Evolutionary conservation across 192 early-diverging fungal genomes (phyloP), one percentile per base, ranked within the genome.

Genomic region (Backusella mclennaniae): DNA sequence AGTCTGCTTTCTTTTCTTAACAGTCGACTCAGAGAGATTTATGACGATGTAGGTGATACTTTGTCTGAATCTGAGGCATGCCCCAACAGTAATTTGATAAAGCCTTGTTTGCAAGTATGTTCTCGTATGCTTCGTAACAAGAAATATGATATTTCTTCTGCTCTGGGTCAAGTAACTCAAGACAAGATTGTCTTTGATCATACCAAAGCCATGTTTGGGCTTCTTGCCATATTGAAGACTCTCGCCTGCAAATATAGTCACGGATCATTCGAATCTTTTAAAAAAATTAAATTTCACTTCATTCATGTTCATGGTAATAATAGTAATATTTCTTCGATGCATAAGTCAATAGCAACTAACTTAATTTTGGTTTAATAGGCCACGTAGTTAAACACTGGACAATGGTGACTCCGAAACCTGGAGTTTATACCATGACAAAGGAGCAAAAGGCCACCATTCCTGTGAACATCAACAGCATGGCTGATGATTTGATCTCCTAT

Each of bases 31-130:
- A 35, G 35, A 69, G 67, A 69, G 35, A 69, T 69, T 41, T 36
- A 69, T 69, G 67, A 41, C 35, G 38, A 69, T 69, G 67, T 69
- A 41, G 67, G 38, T 69, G 67, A 36, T 23, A 69, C 35, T 41
- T 69, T 69, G 42, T 69, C 67, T 39, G 67, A 69, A 69, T 39
- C 35, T n/a, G 67, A 69, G 67, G 35, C 21, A 69, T 69, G 67
- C 38, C 15, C 41, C 38, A 23, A 14, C 67, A 69, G 21, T 26
- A 69, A 69, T 69, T 69, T 69, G 67, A 69, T 69, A 39, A 69
- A 41, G 35, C 35, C 63, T 66, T 31, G 63, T 66, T 66, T 66
- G 63, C 21, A 66, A 31, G 26, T 66, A 26, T 66, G 63, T 66
- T 66, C 63, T 31, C 63, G 63, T 31, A 66, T 66, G 26, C 26